phyloP scores from a whole-genome alignment of 306 rosid genomes.

The Argentina anserina region DNA sequence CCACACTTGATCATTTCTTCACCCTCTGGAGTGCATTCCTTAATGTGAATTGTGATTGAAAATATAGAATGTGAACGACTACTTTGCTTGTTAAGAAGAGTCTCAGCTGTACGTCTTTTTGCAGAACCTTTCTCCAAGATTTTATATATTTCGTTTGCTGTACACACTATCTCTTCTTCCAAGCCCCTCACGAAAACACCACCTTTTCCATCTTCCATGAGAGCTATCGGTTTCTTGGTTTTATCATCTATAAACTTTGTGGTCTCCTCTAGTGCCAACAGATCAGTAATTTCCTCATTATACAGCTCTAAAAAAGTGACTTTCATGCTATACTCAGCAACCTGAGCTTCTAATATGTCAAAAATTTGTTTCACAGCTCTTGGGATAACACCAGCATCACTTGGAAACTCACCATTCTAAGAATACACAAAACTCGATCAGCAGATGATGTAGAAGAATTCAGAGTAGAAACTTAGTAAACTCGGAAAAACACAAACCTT shows the following conservation, averaged over 20 bases:
- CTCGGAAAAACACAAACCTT: slow-evolving; percentile 45
- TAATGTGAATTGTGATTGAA: slow-evolving; percentile 97
- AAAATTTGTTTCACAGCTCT: slow-evolving; percentile 94
- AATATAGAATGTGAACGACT: slow-evolving; percentile 99
- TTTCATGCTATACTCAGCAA: slow-evolving; percentile 96
- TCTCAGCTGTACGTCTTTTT: slow-evolving; percentile 97
- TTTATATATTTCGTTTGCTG: slow-evolving; percentile 96
- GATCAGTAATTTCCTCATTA: slow-evolving; percentile 94
- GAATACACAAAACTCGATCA: slow-evolving; percentile 18
- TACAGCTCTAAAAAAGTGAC: slow-evolving; percentile 96
- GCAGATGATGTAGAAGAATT: slow-evolving; percentile 4
- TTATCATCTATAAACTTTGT: slow-evolving; percentile 83
- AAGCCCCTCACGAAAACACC: slow-evolving; percentile 96
- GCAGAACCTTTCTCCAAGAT: slow-evolving; percentile 98
- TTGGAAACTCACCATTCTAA: slow-evolving; percentile 97
- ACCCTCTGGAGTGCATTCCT: slow-evolving; percentile 97
- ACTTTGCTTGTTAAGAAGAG: slow-evolving; percentile 98
- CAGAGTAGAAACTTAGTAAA: neutral
- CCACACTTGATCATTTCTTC: slow-evolving; percentile 99
- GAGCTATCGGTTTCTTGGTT: slow-evolving; percentile 93
- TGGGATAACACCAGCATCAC: slow-evolving; percentile 98
- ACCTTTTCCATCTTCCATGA: slow-evolving; percentile 99
- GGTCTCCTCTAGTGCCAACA: slow-evolving; percentile 87
- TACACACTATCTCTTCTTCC: slow-evolving; percentile 99
- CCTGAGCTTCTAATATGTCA: slow-evolving; percentile 93